Conservation (phyloP, 208 protist genomes). For the Crithidia thermophila region DNA sequence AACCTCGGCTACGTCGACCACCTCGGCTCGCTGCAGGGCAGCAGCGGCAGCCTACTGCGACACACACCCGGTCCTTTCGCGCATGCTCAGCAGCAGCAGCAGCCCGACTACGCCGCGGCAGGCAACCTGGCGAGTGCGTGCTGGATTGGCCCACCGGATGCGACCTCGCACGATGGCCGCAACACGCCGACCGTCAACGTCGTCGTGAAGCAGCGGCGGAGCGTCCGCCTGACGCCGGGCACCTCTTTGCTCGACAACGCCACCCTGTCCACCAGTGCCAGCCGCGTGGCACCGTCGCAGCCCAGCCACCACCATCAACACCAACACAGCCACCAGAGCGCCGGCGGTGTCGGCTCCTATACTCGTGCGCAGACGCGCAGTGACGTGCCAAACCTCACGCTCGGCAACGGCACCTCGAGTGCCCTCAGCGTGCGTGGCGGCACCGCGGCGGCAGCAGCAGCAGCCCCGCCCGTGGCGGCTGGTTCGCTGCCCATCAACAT, state of each 20-base stretch:
- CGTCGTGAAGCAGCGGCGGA: conserved; percentile 28
- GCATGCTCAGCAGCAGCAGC: background rate
- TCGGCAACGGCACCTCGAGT: background rate
- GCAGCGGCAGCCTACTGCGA: conserved; percentile 3
- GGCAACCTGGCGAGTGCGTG: background rate
- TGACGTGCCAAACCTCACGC: background rate
- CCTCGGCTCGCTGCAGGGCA: background rate
- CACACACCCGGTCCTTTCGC: conserved; percentile 1
- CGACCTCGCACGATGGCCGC: background rate
- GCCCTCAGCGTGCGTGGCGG: background rate
- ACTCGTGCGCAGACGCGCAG: background rate
- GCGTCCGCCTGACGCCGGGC: conserved; percentile 7
- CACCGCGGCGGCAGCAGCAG: background rate
- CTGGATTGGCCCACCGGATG: conserved; percentile 19
- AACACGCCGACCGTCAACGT: conserved; percentile 26
- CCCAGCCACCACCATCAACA: no score
- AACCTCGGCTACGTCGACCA: conserved; percentile 8
- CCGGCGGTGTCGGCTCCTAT: conserved; percentile 7
- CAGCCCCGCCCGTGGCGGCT: background rate
- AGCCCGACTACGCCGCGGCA: background rate
- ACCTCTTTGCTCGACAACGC: conserved; percentile 6
- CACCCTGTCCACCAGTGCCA: background rate
- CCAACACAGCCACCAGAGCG: no score
- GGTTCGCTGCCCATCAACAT: conserved; percentile 28
- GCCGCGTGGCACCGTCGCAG: background rate